phyloP scores from a whole-genome alignment of 1,139 yeast species.

The Schwanniomyces etchellsii region DNA sequence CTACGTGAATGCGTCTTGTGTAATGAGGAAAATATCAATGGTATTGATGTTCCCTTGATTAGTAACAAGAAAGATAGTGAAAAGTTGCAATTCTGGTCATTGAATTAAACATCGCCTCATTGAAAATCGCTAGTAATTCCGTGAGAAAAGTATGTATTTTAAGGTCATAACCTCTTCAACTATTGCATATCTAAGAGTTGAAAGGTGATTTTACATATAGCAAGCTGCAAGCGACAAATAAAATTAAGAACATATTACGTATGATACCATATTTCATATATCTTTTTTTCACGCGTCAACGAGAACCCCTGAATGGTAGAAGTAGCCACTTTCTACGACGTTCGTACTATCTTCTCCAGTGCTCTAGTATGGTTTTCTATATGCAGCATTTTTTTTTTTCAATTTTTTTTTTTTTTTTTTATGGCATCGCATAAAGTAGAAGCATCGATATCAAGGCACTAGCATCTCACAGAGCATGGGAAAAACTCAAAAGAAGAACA shows the following conservation, averaged over 20 bases:
- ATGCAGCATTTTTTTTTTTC: neutral
- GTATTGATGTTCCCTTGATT: constrained; percentile 50
- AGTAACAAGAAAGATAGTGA: constrained; percentile 17
- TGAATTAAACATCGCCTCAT: neutral
- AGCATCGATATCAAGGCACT: too few species aligned
- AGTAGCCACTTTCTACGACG: neutral
- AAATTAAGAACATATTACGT: too few species aligned
- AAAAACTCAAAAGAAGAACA: constrained; percentile 90
- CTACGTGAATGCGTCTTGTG: constrained; percentile 74
- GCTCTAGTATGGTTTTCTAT: too few species aligned
- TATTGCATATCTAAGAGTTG: too few species aligned
- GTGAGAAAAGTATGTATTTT: too few species aligned
- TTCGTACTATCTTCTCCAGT: neutral
- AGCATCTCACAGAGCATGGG: too few species aligned
- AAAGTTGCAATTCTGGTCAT: constrained; percentile 22
- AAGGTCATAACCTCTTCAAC: too few species aligned
- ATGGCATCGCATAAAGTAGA: too few species aligned
- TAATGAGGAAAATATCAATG: constrained; percentile 67
- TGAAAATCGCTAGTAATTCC: too few species aligned
- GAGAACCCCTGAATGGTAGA: neutral
- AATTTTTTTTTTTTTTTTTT: neutral
- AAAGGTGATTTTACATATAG: too few species aligned
- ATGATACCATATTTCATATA: too few species aligned
- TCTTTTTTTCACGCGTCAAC: neutral
- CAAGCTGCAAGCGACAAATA: too few species aligned